Evolutionary conservation across 176 grass and related monocot genomes (phyloP).

Genomic region (Paspalum vaginatum): DNA sequence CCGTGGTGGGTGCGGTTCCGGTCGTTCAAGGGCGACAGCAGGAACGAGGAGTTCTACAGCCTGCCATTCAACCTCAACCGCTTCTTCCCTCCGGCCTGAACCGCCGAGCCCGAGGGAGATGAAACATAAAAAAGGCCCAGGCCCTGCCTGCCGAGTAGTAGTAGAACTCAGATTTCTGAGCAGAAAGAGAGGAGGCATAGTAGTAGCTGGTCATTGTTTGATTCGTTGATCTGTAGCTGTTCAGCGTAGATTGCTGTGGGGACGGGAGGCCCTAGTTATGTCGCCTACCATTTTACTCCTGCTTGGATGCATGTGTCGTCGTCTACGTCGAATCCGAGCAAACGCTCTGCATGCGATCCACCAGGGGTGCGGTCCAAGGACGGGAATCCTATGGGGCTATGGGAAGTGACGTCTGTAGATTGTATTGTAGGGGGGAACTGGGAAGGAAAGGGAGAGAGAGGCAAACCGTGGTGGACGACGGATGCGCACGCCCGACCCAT

Average conservation of each 20-base stretch:
- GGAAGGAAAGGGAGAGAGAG: neutral
- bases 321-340: neutral
- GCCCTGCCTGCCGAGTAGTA: too few species aligned
- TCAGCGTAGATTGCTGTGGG: too few species aligned
- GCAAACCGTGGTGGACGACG: neutral
- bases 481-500: too few species aligned
- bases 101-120: neutral
- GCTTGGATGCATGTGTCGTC: too few species aligned
- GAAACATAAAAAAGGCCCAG: neutral
- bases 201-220: conserved; percentile 34
- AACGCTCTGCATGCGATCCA: neutral
- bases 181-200: conserved; percentile 14
- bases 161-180: conserved; percentile 60
- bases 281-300: too few species aligned
- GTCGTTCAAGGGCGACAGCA: conserved; percentile 86
- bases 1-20: conserved; percentile 87
- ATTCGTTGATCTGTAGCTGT: neutral
- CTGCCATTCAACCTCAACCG: conserved; percentile 96
- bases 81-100: conserved; percentile 88
- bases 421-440: too few species aligned
- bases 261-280: too few species aligned
- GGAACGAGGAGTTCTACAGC: conserved; percentile 99
- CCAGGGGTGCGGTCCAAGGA: too few species aligned
- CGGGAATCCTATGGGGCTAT: neutral
- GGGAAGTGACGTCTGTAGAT: neutral